Conservation (phyloP, 176 grass and related monocot species). For the Triticum aestivum region DNA sequence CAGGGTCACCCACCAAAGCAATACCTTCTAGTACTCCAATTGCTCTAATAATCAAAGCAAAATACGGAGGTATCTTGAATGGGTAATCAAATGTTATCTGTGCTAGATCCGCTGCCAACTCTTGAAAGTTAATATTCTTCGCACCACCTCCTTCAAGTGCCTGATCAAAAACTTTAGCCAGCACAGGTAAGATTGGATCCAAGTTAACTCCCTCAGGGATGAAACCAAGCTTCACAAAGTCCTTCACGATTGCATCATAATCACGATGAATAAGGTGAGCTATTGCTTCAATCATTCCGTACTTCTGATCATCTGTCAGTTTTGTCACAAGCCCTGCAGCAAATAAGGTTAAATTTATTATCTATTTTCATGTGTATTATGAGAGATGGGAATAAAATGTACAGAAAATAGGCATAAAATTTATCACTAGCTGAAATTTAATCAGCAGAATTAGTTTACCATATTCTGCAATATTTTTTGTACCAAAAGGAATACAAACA, state of each 20-base stretch:
- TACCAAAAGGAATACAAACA: background rate
- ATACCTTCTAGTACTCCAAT: constrained; percentile 98
- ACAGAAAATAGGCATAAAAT: background rate
- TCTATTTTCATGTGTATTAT: background rate
- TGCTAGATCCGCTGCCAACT: constrained; percentile 92
- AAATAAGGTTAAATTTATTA: background rate
- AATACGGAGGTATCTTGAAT: constrained; percentile 95
- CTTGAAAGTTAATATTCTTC: constrained; percentile 98
- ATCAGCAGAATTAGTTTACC: background rate
- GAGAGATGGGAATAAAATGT: background rate
- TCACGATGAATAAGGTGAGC: constrained; percentile 99
- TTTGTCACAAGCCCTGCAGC: constrained; percentile 89
- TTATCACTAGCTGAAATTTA: background rate
- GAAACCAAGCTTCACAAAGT: constrained; percentile 97
- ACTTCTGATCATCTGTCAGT: constrained; percentile 94
- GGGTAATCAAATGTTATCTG: constrained; percentile 99
- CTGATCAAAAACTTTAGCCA: constrained; percentile 98
- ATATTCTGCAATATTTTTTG: background rate
- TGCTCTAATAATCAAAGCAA: constrained; percentile 97
- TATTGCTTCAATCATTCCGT: constrained; percentile 99
- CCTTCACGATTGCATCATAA: constrained; percentile 88
- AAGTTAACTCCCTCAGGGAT: constrained; percentile 97
- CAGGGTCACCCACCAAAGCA: constrained; percentile 96
- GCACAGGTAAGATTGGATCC: constrained; percentile 84
- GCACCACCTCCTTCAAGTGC: constrained; percentile 98